These are phyloP conservation scores for Plasmodium gallinaceum DNA, from an alignment of 169 alveolate species.

Conservation along the genomic window DNA sequence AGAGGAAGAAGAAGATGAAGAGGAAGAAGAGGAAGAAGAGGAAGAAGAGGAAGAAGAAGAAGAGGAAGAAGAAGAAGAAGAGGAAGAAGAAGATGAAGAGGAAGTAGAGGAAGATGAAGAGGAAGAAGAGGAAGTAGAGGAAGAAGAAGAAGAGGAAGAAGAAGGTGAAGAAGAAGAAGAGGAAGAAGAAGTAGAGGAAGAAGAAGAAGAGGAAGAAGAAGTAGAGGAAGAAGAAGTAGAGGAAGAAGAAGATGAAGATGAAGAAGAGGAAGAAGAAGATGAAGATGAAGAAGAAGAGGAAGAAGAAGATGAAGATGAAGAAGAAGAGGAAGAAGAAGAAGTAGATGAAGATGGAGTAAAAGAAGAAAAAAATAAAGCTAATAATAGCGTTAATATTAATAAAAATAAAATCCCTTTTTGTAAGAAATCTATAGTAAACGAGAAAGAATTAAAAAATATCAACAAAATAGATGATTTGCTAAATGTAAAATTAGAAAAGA, in stretches of 20 bases:
- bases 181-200: not conserved
- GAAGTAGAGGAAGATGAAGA: constrained; percentile 14
- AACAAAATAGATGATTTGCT: not conserved
- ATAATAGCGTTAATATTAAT: not conserved
- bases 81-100: constrained; percentile 13
- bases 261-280: constrained; percentile 2
- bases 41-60: constrained; percentile 16
- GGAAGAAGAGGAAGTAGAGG: not conserved
- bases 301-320: not conserved
- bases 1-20: not conserved
- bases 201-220: not conserved
- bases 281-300: not conserved
- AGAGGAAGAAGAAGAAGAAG: not conserved
- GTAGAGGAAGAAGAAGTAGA: not conserved
- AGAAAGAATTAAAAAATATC: not conserved
- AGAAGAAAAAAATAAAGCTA: not conserved
- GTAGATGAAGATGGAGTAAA: not conserved
- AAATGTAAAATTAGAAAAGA: not conserved
- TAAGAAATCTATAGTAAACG: not conserved
- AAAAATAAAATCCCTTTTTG: not conserved
- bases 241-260: not conserved
- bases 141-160: not conserved
- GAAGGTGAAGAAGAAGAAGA: not conserved
- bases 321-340: not conserved
- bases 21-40: constrained; percentile 10